Base-by-base conservation (phyloP, 2,329 filamentous ascomycete genomes). In the Trichoderma lentiforme region DNA sequence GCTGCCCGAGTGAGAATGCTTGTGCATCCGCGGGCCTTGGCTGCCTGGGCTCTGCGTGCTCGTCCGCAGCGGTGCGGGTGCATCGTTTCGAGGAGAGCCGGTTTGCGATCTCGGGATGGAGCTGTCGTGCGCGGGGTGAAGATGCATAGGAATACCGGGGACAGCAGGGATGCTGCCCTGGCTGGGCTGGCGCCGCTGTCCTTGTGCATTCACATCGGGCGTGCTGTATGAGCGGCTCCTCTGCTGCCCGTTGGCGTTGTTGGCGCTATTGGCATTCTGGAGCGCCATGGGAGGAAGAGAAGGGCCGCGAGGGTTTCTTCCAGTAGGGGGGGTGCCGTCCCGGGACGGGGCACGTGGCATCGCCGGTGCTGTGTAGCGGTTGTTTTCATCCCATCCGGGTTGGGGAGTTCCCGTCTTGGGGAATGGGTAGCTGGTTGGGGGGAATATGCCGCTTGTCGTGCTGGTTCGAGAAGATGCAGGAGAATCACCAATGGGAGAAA, bases 211-310 rank as follows among this genome's bases (percentile, higher is more conserved):
- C 76, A 97, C 97, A 80, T 98, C 95, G 8, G 96, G 95, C 74
- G 95, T 98, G 83, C 95, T 98, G 78, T 97, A 97, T 47, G 95
- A 97, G 74, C 96, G 89, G 83, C 93, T 91, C 75, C 94, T 88
- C 78, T 92, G 90, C 74, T 93, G 91, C 74, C 91, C 32, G 21
- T 62, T 62, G 6, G 32, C 58, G 18, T 28, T 60, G 57, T 28
- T 60, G 26, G 9, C 15, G 84, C 87, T 82, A 74, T 86, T 84
- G 76, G 89, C 83, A 77, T 87, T 81, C 74, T 85, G 83, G 1
- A 85, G 84, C 18, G 90, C 85, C 87, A 93, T 91, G 21, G 89
- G 91, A 57, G 92, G 93, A 76, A 97, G 85, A 12, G 93, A 97
- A 26, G 93, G 93, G n/a, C 92, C 89, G 76, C 93, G 91, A 58